phyloP scores from a whole-genome alignment of 2,329 filamentous ascomycete species.

The Colletotrichum sp. region DNA sequence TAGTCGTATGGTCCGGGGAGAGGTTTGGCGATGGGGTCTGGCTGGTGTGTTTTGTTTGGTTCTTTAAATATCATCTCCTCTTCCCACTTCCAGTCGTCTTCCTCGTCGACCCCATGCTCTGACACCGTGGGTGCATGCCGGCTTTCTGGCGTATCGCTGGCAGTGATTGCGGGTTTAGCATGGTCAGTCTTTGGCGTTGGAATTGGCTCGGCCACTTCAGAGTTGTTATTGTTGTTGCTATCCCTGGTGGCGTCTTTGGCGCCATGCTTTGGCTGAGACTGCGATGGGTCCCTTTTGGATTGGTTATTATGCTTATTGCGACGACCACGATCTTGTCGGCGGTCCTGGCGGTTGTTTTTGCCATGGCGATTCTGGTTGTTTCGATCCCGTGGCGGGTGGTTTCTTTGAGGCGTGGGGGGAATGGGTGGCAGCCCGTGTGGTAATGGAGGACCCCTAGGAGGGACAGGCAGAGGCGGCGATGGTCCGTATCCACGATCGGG shows the following conservation, averaged over 20 bases:
- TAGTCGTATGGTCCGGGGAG: constrained; percentile 40
- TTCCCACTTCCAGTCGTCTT: constrained; percentile 44
- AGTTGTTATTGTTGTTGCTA: not conserved
- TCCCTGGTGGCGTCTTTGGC: not conserved
- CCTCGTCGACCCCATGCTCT: constrained; percentile 24
- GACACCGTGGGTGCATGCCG: not conserved
- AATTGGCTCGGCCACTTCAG: not conserved
- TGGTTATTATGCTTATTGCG: constrained; percentile 30
- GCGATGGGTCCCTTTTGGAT: constrained; percentile 11
- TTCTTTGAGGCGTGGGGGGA: constrained; percentile 17
- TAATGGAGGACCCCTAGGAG: not conserved
- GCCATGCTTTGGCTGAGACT: not conserved
- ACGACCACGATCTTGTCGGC: constrained; percentile 26
- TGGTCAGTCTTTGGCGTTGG: not conserved
- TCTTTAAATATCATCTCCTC: constrained; percentile 43
- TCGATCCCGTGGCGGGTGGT: constrained; percentile 36
- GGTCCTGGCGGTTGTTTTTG: constrained; percentile 29
- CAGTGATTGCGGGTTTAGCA: not conserved
- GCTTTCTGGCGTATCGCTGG: not conserved
- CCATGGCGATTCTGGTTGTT: constrained; percentile 34
- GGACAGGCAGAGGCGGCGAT: not conserved
- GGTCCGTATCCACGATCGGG: not conserved
- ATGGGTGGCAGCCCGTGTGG: not conserved
- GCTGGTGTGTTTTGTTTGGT: constrained; percentile 34
- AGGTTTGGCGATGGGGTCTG: constrained; percentile 54